Conservation (phyloP, 2,329 filamentous ascomycete species). For the Fusarium irregulare region DNA sequence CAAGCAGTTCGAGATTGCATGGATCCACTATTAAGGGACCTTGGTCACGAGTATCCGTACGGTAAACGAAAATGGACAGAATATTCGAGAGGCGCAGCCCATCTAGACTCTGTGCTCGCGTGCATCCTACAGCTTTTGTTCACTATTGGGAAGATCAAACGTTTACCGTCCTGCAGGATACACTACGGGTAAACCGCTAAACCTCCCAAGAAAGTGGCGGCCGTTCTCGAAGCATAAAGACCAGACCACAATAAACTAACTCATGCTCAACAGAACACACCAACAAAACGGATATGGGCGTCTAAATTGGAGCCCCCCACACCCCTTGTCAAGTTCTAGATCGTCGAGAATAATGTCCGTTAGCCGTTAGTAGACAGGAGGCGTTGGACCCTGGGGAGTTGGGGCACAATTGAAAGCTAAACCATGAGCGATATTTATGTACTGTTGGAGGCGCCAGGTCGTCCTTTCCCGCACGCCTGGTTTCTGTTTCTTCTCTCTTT, state of each 20-base stretch:
- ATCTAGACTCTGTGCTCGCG: neutral
- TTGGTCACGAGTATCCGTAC: conserved; percentile 12
- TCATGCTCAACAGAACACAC: neutral
- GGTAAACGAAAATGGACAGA: conserved; percentile 35
- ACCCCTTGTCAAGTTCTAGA: conserved; percentile 9
- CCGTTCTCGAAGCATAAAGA: neutral
- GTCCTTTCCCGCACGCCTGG: neutral
- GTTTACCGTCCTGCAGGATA: neutral
- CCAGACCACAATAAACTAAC: neutral
- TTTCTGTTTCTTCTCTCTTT: neutral
- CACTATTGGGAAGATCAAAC: no score
- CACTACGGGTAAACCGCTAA: neutral
- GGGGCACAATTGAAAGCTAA: neutral
- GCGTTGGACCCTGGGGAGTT: neutral
- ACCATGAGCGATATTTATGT: conserved; percentile 32
- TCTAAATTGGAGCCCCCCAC: neutral
- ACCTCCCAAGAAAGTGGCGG: neutral
- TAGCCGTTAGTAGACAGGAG: conserved; percentile 11
- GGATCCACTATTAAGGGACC: conserved; percentile 5
- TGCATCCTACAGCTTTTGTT: neutral
- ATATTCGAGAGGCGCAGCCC: conserved; percentile 4
- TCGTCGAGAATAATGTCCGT: conserved; percentile 7
- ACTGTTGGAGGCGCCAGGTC: neutral
- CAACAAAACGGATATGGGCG: neutral
- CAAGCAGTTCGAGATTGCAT: conserved; percentile 17